Conservation (phyloP, 2,329 filamentous ascomycete genomes). For the Penicillium verrucosum region DNA sequence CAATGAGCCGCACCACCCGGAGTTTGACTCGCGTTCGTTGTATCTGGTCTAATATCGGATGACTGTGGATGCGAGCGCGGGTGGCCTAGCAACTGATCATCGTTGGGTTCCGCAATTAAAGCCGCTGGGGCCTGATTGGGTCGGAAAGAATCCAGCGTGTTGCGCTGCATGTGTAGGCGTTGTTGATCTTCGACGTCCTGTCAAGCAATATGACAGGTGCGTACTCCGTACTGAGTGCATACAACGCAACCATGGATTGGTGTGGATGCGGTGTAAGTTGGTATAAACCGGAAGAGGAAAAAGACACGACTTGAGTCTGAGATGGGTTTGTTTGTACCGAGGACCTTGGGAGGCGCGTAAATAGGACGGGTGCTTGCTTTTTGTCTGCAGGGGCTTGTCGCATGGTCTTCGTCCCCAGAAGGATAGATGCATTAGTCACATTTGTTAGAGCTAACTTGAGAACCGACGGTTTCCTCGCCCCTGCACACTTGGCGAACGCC, state of each 20-base stretch:
- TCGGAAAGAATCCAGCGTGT: not conserved
- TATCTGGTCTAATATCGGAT: not conserved
- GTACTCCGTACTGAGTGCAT: not conserved
- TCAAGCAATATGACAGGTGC: not conserved
- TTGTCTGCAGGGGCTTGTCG: not conserved
- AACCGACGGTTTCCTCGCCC: not conserved
- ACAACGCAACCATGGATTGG: not conserved
- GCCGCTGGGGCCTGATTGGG: not conserved
- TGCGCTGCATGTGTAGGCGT: slow-evolving; percentile 2
- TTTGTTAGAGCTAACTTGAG: not conserved
- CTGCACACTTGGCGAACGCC: not conserved
- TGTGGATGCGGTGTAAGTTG: not conserved
- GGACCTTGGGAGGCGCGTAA: not conserved
- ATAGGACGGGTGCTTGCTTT: not conserved
- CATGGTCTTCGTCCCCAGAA: not conserved
- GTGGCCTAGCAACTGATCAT: not conserved
- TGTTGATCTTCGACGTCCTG: not conserved
- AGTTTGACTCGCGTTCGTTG: not conserved
- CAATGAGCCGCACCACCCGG: not conserved
- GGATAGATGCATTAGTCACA: not conserved
- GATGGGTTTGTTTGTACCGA: not conserved
- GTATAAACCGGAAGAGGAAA: not conserved
- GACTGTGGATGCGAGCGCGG: not conserved
- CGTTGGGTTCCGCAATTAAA: not conserved
- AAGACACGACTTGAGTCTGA: not conserved